A percentile compares a stretch with the other conserved stretches of the same genome.
These are phyloP conservation scores for Lasiosphaeriaceae sp. DNA, from an alignment of 495 filamentous ascomycete species.

Conservation along the genomic window DNA sequence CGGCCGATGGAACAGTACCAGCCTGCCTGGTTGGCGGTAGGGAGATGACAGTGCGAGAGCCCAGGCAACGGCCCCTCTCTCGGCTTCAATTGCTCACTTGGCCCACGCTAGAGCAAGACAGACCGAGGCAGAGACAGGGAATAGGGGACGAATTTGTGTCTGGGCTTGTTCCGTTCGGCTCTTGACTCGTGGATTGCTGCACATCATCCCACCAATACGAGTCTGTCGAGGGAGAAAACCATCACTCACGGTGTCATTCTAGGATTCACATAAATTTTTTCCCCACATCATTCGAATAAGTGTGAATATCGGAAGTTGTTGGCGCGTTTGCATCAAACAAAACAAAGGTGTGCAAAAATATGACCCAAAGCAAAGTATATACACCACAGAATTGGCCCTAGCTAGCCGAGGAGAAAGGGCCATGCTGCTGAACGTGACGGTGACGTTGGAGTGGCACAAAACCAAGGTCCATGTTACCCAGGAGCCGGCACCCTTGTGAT, in stretches of 20 bases:
- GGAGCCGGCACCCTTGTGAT: not conserved
- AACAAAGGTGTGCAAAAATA: no score
- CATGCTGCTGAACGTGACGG: no score
- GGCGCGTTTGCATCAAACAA: no score
- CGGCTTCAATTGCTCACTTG: conserved; percentile 25
- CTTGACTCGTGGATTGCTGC: conserved; percentile 34
- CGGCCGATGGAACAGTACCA: conserved; percentile 14
- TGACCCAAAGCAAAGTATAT: no score
- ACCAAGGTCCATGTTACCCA: not conserved
- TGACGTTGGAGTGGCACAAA: no score
- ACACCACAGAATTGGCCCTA: no score
- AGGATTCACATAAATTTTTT: no score
- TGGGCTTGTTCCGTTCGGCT: conserved; percentile 21
- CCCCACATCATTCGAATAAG: no score
- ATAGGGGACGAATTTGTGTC: conserved; percentile 17
- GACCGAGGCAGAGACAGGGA: conserved; percentile 25
- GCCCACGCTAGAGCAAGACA: conserved; percentile 12
- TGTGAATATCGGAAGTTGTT: no score
- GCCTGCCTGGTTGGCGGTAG: not conserved
- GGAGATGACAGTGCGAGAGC: conserved; percentile 22
- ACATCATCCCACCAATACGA: conserved; percentile 18
- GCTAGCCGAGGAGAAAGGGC: no score
- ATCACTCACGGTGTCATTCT: no score
- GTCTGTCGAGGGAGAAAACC: no score
- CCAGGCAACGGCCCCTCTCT: conserved; percentile 14